Evolutionary conservation across 139 green algal genomes (phyloP), one percentile per base, ranked within the genome.

Genomic region (Eudorina sp.): DNA sequence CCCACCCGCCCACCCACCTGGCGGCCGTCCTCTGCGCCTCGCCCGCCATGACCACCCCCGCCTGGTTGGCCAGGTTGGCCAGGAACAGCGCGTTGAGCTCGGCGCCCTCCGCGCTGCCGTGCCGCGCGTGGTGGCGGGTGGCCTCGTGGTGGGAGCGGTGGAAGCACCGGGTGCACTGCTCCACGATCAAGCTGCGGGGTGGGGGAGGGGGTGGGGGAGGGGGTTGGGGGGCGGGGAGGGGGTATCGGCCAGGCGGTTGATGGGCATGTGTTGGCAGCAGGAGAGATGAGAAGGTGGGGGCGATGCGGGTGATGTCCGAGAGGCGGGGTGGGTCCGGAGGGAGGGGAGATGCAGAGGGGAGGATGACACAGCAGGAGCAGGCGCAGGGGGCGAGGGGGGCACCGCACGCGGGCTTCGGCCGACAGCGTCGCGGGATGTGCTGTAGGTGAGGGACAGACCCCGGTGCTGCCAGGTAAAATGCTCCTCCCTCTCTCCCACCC

Each of bases 21-120:
- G 62, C 53, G 27, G 40, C 38, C 5, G 31, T 53, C 18, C 36
- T 41, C 80, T 76, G 41, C 60, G 60, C 60, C 23, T 76, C 80
- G 0, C 29, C 34, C 16, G 80, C 80, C 80, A 86, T 60, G 80
- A 86, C 70, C 29, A 86, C 80, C 0, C 80, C 80, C 58, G 60
- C 80, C 60, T 86, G 80, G 60, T 86, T 76, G 60, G 80, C 80
- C 41, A 86, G 80, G 80, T 86, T 60, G 60, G 60, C 21, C 41
- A 86, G 40, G 60, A 86, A 86, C n/a, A 76, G 41, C n/a, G 8
- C 31, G 58, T 86, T 76, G 13, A 86, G 80, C 40, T 53, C 70
- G 40, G 40, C 38, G 21, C 6, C 7, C 21, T 34, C 16, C 40
- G 19, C 36, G 70, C 14, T 19, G 23, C 78, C 55, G 78, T 85